A percentile compares a stretch with the other conserved stretches of the same genome.
Evolutionary conservation across 352 stramenopile species (phyloP).

Genomic region (Phytophthora palmivora): DNA sequence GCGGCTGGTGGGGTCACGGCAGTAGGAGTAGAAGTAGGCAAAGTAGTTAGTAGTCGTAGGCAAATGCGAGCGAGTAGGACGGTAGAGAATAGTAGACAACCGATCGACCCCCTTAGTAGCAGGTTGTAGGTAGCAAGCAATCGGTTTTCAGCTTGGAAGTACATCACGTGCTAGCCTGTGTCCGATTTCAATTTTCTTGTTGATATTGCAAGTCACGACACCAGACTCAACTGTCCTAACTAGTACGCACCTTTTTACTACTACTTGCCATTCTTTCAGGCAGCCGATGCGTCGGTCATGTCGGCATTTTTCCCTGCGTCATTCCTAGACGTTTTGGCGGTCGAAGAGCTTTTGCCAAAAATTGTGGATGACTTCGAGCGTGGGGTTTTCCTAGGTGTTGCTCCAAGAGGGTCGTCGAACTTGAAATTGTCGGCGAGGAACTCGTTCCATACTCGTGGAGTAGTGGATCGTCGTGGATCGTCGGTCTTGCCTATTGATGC

Average conservation of each 20-base stretch:
- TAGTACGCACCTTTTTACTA: conserved; percentile 19
- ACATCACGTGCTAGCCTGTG: conserved; percentile 19
- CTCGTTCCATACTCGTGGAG: conserved; percentile 72
- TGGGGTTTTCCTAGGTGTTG: conserved; percentile 31
- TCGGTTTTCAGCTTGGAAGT: conserved; percentile 24
- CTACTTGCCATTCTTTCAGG: conserved; percentile 21
- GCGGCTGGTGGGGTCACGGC: conserved; percentile 33
- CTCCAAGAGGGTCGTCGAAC: conserved; percentile 46
- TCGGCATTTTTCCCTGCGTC: conserved; percentile 24
- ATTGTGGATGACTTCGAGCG: conserved; percentile 8
- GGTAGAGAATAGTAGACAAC: conserved; percentile 43
- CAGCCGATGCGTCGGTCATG: conserved; percentile 38
- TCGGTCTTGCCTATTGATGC: conserved; percentile 11
- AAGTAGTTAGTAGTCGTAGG: conserved; percentile 46
- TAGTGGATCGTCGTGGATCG: conserved; percentile 30
- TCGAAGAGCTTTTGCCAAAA: conserved; percentile 3
- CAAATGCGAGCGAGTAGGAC: conserved; percentile 35
- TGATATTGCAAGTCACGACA: conserved; percentile 14
- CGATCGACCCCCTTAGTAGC: conserved; percentile 28
- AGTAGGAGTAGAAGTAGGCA: conserved; percentile 60
- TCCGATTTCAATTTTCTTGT: not conserved
- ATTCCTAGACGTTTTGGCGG: conserved; percentile 1
- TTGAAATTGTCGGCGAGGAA: conserved; percentile 81
- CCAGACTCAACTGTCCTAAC: conserved; percentile 4
- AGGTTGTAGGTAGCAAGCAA: conserved; percentile 42